Base-by-base conservation (phyloP, 2,329 filamentous ascomycete genomes). In the Colletotrichum sublineola region DNA sequence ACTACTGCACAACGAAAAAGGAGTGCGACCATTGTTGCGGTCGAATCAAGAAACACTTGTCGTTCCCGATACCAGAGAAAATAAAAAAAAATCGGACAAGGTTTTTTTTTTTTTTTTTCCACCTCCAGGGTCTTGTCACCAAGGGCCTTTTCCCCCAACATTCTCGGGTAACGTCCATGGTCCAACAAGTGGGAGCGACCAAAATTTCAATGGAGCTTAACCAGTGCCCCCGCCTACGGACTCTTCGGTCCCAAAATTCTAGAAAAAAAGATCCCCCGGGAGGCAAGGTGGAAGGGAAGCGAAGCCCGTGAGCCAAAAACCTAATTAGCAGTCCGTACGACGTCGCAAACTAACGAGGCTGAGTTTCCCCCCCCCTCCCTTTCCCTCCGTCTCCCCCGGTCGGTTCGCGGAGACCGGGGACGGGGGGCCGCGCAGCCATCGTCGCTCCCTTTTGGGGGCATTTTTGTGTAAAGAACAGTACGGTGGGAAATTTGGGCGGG, bases 301-400 rank as follows among this genome's bases (percentile, higher is more conserved):
- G 24, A 24, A n/a, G 14, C 9, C 18, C 9, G 9, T 14, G 20
- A 14, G 44, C 33, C 42, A 58, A 8, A n/a, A 44, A 65, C 42
- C 9, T 69, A 24, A 24, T 24, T 24, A 52, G 44, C 3, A 20
- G 14, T 36, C 36, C 38, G 36, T 38, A 55, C 67, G 38, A 68
- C 58, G 65, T 68, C 53, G 58, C 65, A 71, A 46, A 50, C 58
- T 33, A 69, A 61, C 66, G 60, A 72, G 69, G 69, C 69, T 69
- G 66, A 64, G 69, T 20, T 12, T 12, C 7, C 8, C 20, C 8
- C 20, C 18, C 7, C 7, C 0, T 6, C 7, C 11, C 11, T 6
- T n/a, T 9, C 7, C 44, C 20, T 3, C 7, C 38, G 38, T 11
- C 38, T 18, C 5, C 46, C 56, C 33, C 31, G 18, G 38, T 63